Percentiles rank a stretch among this genome's conserved stretches.
phyloP scores from a whole-genome alignment of 306 rosid species.

The Quercus ilex region DNA sequence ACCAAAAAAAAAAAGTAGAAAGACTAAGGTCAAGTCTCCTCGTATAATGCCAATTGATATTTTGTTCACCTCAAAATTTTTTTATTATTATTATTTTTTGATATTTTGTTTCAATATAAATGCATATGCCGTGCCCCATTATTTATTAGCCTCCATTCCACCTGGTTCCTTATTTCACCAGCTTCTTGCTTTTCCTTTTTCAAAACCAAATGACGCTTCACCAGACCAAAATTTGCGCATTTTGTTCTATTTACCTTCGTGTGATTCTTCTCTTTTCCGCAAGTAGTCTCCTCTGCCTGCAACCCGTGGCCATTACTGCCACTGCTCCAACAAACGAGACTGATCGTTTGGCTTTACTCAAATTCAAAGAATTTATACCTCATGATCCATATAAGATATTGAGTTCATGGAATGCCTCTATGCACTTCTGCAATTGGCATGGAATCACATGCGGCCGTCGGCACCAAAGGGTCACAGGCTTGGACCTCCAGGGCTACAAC shows the following conservation, averaged over 20 bases:
- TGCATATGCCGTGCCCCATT: too few species aligned
- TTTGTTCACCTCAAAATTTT: too few species aligned
- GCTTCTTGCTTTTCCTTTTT: neutral
- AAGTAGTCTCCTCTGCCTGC: neutral
- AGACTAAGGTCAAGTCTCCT: too few species aligned
- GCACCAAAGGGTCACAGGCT: slow-evolving; percentile 26
- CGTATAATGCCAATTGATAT: too few species aligned
- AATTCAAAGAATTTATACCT: too few species aligned
- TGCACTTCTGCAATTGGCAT: too few species aligned
- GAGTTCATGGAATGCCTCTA: too few species aligned
- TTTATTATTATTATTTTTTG: too few species aligned
- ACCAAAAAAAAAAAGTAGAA: too few species aligned
- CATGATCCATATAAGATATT: too few species aligned
- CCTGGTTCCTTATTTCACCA: neutral
- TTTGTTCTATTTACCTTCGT: neutral
- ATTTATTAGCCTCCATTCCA: too few species aligned
- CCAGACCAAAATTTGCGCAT: slow-evolving; percentile 5
- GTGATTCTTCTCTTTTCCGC: neutral
- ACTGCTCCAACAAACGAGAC: slow-evolving; percentile 9
- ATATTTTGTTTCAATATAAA: too few species aligned
- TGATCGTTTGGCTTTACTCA: slow-evolving; percentile 18
- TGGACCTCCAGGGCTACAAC: neutral
- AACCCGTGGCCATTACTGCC: neutral
- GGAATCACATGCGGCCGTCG: slow-evolving; percentile 3
- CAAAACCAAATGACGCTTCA: neutral